Percentiles rank a stretch among this genome's conserved stretches.
Evolutionary conservation across 768 basidiomycete species (phyloP).

Genomic region (Dioszegia aurantiaca): DNA sequence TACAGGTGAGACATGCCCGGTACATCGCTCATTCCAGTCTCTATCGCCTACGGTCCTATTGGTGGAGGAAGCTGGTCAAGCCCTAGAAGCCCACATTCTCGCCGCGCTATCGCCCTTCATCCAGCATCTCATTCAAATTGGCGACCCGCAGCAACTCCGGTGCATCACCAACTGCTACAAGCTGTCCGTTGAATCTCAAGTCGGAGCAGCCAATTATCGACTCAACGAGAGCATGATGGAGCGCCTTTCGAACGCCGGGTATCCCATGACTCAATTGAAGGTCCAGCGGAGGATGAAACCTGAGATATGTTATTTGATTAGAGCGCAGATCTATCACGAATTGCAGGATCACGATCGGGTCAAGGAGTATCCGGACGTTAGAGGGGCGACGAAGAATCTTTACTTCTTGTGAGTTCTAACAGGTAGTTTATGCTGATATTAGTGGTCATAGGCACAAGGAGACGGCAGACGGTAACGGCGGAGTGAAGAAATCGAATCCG

Average conservation of each 20-base stretch:
- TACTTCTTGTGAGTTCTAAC: conserved; percentile 59
- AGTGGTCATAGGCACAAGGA: conserved; percentile 62
- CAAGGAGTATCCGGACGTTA: conserved; percentile 1
- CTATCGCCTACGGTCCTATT: conserved; percentile 16
- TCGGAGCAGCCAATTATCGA: conserved; percentile 59
- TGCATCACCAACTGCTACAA: conserved; percentile 38
- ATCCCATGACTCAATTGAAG: conserved; percentile 68
- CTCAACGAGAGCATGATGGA: conserved; percentile 78
- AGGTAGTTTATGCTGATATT: not conserved
- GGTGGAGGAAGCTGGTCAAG: conserved; percentile 79
- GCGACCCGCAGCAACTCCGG: conserved; percentile 72
- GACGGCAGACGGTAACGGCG: conserved; percentile 62
- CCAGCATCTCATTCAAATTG: conserved; percentile 74
- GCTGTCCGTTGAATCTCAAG: conserved; percentile 1
- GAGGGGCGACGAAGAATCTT: conserved; percentile 64
- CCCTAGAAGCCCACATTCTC: conserved; percentile 73
- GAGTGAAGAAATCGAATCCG: conserved; percentile 64
- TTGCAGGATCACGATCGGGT: conserved; percentile 13
- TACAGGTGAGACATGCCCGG: not conserved
- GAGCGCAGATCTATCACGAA: conserved; percentile 13
- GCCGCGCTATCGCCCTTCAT: conserved; percentile 51
- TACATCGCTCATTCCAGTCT: not conserved
- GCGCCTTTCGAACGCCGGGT: conserved; percentile 59
- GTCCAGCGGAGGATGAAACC: conserved; percentile 76
- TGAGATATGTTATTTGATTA: conserved; percentile 56